Evolutionary conservation across 1,284 basidiomycete species (phyloP).

Genomic region (Athelia sp.): DNA sequence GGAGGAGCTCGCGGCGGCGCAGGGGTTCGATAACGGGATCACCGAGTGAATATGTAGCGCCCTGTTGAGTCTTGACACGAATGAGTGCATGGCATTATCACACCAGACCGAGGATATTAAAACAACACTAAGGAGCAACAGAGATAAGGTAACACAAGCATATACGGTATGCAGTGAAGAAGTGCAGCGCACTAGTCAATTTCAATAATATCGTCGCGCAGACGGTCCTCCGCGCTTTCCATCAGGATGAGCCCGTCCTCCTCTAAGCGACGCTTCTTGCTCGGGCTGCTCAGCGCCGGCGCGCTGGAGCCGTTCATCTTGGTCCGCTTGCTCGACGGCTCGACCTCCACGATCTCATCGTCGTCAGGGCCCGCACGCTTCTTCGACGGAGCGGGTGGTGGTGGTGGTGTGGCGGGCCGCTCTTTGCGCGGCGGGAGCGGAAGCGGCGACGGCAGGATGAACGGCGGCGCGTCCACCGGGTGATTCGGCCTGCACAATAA

Average conservation of each 20-base stretch:
- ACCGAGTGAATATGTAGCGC: too few species aligned
- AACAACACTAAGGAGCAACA: too few species aligned
- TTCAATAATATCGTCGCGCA: constrained; percentile 49
- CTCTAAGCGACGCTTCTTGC: constrained; percentile 59
- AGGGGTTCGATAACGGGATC: too few species aligned
- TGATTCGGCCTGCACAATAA: constrained; percentile 42
- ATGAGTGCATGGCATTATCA: too few species aligned
- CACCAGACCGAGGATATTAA: too few species aligned
- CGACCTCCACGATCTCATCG: constrained; percentile 41
- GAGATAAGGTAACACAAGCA: too few species aligned
- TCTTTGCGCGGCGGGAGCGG: constrained; percentile 47
- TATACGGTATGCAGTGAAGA: too few species aligned
- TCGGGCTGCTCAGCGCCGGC: constrained; percentile 39
- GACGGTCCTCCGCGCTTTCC: constrained; percentile 49
- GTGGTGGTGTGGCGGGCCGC: constrained; percentile 38
- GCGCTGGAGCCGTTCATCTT: constrained; percentile 21
- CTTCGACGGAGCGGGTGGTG: constrained; percentile 38
- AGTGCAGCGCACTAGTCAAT: too few species aligned
- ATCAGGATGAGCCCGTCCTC: constrained; percentile 68
- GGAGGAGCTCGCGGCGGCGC: too few species aligned
- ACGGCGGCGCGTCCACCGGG: constrained; percentile 38
- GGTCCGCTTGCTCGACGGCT: constrained; percentile 50
- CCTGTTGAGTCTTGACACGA: too few species aligned
- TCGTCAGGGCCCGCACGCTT: constrained; percentile 60
- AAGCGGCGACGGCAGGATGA: constrained; percentile 59